A percentile compares a stretch with the other conserved stretches of the same genome.
Conservation (phyloP, 371 early-diverging fungal genomes). For the Paraphysoderma sedebokerense region DNA sequence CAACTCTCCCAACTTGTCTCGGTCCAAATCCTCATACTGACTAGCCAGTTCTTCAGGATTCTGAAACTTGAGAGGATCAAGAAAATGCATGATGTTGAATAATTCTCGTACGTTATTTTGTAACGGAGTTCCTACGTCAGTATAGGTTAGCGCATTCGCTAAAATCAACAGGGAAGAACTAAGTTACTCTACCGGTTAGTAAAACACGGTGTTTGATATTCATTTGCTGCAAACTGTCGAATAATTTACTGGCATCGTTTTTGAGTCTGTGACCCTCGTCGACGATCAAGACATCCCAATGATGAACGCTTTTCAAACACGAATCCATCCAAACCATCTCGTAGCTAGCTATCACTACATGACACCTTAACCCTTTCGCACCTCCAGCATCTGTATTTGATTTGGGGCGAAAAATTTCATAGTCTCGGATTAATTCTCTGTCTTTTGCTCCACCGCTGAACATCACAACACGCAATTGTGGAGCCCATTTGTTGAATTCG, state of each 20-base stretch:
- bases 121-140: conserved; percentile 58
- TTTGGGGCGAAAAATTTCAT: conserved; percentile 34
- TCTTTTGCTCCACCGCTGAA: neutral
- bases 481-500: conserved; percentile 65
- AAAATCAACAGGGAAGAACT: conserved; percentile 3
- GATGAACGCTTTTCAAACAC: conserved; percentile 30
- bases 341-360: conserved; percentile 64
- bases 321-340: conserved; percentile 38
- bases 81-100: conserved; percentile 56
- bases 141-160: no score
- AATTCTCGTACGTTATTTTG: conserved; percentile 60
- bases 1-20: conserved; percentile 15
- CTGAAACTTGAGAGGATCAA: conserved; percentile 31
- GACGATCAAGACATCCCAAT: conserved; percentile 50
- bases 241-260: conserved; percentile 49
- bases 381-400: conserved; percentile 6
- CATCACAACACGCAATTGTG: conserved; percentile 5
- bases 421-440: conserved; percentile 26
- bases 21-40: conserved; percentile 24
- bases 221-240: conserved; percentile 31
- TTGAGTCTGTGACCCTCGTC: conserved; percentile 85
- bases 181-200: conserved; percentile 30
- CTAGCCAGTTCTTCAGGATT: conserved; percentile 29
- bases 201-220: conserved; percentile 38
- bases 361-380: conserved; percentile 32